Base-by-base conservation (phyloP, 2,329 filamentous ascomycete species). In the Bisporella sp. region DNA sequence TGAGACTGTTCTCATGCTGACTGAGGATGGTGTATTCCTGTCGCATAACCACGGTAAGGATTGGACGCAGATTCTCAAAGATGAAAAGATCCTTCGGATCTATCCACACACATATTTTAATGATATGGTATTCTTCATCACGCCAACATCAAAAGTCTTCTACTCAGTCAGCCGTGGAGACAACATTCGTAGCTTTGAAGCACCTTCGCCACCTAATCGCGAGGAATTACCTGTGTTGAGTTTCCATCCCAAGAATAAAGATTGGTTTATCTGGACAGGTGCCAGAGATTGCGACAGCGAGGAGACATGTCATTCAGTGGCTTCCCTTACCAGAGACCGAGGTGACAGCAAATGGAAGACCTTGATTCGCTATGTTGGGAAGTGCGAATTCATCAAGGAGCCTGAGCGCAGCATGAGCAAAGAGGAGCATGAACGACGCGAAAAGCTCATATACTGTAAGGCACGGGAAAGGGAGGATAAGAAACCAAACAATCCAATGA, bases 251-350 rank as follows among this genome's bases (percentile, higher is more conserved):
- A 81, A 85, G 58, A 80, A 86, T 61, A 86, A 85, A 64, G 87
- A 96, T 62, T 96, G 90, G 89, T 74, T 97, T 41, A 87, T 99
- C 54, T 97, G 91, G 90, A 81, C 86, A 45, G 92, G 91, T 39
- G 71, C 72, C 7, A 71, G 82, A 56, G 79, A 85, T 54, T 95
- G 89, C 64, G 78, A 82, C 41, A 67, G 67, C 32, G 65, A 71
- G 4, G 73, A 73, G 29, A 55, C 49, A 9, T 96, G 91, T 66
- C 84, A 87, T 60, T 75, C 75, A 1, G 81, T 87, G 54, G 89
- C 91, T 2, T 89, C 87, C 42, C 75, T 89, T 51, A 89, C 87
- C 35, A 83, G 73, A 32, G 89, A 96, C 63, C 85, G 89, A 47
- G 92, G 92, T 32, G 80, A 85, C 54, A 79, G 84, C 51, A 76